Evolutionary conservation across 176 grass and related monocot species (phyloP).

Genomic region (Zoysia pacifica): DNA sequence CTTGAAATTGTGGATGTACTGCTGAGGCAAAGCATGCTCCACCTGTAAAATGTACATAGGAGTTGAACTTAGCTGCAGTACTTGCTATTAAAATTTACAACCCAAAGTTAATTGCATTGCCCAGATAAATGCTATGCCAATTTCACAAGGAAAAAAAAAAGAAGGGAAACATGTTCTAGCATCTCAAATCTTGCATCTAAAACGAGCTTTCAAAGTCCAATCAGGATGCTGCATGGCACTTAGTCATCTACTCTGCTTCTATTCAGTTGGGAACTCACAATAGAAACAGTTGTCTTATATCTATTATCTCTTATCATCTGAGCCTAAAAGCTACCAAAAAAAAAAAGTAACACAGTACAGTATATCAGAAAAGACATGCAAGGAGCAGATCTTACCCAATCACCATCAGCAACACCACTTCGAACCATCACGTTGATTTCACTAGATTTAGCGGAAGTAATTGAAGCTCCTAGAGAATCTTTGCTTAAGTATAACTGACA

Average conservation of each 20-base stretch:
- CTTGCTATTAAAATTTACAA: background rate
- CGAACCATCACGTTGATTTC: constrained; percentile 93
- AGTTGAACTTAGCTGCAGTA: constrained; percentile 1
- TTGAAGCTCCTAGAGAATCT: constrained; percentile 69
- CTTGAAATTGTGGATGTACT: constrained; percentile 80
- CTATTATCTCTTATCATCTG: background rate
- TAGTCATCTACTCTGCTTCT: background rate
- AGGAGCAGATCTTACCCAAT: constrained; percentile 67
- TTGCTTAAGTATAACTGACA: constrained; percentile 94
- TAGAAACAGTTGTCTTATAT: background rate
- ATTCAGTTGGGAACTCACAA: background rate
- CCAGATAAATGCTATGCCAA: background rate
- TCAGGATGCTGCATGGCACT: background rate
- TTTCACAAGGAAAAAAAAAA: background rate
- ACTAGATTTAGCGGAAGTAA: constrained; percentile 97
- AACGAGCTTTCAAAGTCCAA: background rate
- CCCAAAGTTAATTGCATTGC: background rate
- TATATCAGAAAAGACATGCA: background rate
- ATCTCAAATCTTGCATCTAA: constrained; percentile 5
- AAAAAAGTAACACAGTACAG: background rate
- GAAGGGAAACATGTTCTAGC: background rate
- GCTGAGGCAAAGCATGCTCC: constrained; percentile 88
- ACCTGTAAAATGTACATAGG: constrained; percentile 46
- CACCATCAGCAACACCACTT: constrained; percentile 55
- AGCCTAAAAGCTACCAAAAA: background rate